Conservation (phyloP, 176 grass and related monocot species). For the Hordeum vulgare region MorexV3_pseudomolecules_assembly NC_058524.1:61347776-61348275, state of each 20-base stretch:
- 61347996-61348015: slow-evolving; percentile 33
- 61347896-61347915: slow-evolving; percentile 34
- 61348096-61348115: slow-evolving; percentile 38
- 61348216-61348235: slow-evolving; percentile 65
- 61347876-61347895: slow-evolving; percentile 63
- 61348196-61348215: slow-evolving; percentile 25
- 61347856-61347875: slow-evolving; percentile 68
- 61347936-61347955: slow-evolving; percentile 55
- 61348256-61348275: slow-evolving; percentile 31
- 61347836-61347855: slow-evolving; percentile 49
- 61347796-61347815: slow-evolving; percentile 52
- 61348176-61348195: slow-evolving; percentile 56
- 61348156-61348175: slow-evolving; percentile 36
- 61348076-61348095: slow-evolving; percentile 41
- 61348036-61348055: slow-evolving; percentile 37
- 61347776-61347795: slow-evolving; percentile 30
- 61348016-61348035: neutral
- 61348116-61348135: slow-evolving; percentile 43
- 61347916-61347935: slow-evolving; percentile 59
- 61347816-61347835: slow-evolving; percentile 41
- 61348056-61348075: slow-evolving; percentile 43
- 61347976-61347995: slow-evolving; percentile 34
- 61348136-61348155: slow-evolving; percentile 66
- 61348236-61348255: slow-evolving; percentile 31
- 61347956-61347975: slow-evolving; percentile 52